Evolutionary conservation across 75 land plant species (phyloP), one percentile per base, ranked within the genome.

Genomic region (Sequoia sempervirens): DNA sequence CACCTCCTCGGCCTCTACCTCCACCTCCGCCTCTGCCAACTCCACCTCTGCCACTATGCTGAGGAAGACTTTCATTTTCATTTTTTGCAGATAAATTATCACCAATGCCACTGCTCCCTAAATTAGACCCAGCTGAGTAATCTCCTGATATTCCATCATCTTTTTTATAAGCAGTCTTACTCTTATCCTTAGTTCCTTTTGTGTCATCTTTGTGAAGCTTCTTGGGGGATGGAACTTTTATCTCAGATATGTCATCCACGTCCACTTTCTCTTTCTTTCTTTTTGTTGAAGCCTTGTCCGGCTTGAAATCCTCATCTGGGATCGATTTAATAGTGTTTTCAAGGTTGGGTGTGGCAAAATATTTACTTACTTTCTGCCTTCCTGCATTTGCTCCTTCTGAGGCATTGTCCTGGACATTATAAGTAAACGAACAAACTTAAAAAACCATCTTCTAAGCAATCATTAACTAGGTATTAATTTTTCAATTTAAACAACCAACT

Each of bases 291-390:
- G 84, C 40, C 78, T 86, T 90, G 36, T 81, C 36, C 0, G 76
- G 7, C 41, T 79, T 88, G 41, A 69, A 53, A 64, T 83, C 95
- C 75, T 89, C 83, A 50, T 83, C 87, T 1, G 26, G 36, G 41
- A 58, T 81, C 41, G 86, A 85, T 75, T 91, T 79, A 0, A 28
- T 38, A 64, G 41, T 30, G 32, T 28, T n/a, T 53, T 72, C 84
- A 17, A 37, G 80, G 38, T 82, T 75, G 23, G 86, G 18, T 9
- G 85, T 28, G 28, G 89, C 23, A 81, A 96, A 96, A 83, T 90
- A 96, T 76, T 94, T 96, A 89, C 98, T 96, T 10, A 92, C 91
- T 82, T 91, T 93, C 84, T 92, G 92, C 86, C 94, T 88, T 32
- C 88, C 89, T 13, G 90, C 34, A 82, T 79, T 83, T 58, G 86